Conservation (phyloP, 495 filamentous ascomycete genomes). For the Trypethelium eluteriae region DNA sequence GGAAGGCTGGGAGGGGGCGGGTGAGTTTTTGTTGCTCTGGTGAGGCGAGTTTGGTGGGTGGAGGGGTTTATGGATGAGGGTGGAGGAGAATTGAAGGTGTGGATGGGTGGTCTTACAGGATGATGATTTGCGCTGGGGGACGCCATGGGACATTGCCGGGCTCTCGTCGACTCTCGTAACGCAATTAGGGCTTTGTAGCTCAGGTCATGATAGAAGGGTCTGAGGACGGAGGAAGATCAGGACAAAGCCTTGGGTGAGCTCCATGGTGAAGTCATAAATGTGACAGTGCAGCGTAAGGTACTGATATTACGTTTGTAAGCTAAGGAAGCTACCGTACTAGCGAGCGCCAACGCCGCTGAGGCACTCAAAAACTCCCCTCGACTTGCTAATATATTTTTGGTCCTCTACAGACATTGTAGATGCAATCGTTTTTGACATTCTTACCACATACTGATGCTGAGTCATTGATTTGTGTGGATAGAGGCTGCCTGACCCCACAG, state of each 20-base stretch:
- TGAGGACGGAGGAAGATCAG: background rate
- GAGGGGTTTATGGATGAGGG: background rate
- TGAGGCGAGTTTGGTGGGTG: background rate
- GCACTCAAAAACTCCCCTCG: too few species aligned
- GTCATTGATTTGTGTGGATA: too few species aligned
- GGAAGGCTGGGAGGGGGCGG: conserved; percentile 49
- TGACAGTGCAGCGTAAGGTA: background rate
- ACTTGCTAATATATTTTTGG: too few species aligned
- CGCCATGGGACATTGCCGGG: conserved; percentile 29
- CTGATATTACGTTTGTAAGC: background rate
- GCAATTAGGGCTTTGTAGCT: background rate
- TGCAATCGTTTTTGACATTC: too few species aligned
- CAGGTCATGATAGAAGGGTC: background rate
- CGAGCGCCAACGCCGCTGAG: background rate
- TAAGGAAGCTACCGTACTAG: background rate
- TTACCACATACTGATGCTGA: too few species aligned
- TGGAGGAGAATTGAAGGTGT: background rate
- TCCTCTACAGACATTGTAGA: too few species aligned
- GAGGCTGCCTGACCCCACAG: too few species aligned
- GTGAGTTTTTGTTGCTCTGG: background rate
- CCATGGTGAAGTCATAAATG: conserved; percentile 8
- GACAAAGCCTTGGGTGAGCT: background rate
- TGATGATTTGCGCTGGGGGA: conserved; percentile 23
- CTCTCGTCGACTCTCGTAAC: conserved; percentile 9
- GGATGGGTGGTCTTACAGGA: conserved; percentile 21